Evolutionary conservation across 2,329 filamentous ascomycete species (phyloP).

Genomic region (Colletotrichum sp.): DNA sequence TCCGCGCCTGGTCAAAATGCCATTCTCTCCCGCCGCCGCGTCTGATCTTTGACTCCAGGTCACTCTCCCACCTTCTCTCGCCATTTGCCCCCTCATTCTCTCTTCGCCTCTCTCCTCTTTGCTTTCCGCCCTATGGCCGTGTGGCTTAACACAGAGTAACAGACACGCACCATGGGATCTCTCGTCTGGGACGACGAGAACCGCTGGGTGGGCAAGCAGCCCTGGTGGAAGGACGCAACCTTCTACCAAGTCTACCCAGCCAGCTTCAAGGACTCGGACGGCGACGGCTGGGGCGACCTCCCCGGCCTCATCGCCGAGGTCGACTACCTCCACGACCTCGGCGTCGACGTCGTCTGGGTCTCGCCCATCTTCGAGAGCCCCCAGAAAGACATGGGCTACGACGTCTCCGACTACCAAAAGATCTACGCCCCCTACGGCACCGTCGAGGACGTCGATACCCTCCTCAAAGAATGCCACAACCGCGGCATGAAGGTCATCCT

Average conservation of each 20-base stretch:
- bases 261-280: constrained; percentile 61
- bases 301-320: constrained; percentile 68
- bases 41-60: neutral
- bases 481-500: constrained; percentile 71
- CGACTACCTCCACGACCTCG: constrained; percentile 67
- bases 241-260: constrained; percentile 63
- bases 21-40: neutral
- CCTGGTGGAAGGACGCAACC: constrained; percentile 52
- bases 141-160: neutral
- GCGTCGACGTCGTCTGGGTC: constrained; percentile 66
- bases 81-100: neutral
- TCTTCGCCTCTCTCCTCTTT: neutral
- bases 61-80: neutral
- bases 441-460: constrained; percentile 66
- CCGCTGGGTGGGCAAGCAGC: constrained; percentile 35
- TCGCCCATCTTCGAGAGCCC: constrained; percentile 60
- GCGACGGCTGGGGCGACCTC: constrained; percentile 70
- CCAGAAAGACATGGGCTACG: constrained; percentile 74
- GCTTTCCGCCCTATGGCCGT: neutral
- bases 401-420: constrained; percentile 71
- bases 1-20: constrained; percentile 4
- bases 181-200: constrained; percentile 34
- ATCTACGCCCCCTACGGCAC: constrained; percentile 73
- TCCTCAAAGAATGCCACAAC: constrained; percentile 64
- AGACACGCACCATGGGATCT: constrained; percentile 34